Conservation (phyloP, 768 basidiomycete genomes). For the Leccinellum rugosiceps region DNA sequence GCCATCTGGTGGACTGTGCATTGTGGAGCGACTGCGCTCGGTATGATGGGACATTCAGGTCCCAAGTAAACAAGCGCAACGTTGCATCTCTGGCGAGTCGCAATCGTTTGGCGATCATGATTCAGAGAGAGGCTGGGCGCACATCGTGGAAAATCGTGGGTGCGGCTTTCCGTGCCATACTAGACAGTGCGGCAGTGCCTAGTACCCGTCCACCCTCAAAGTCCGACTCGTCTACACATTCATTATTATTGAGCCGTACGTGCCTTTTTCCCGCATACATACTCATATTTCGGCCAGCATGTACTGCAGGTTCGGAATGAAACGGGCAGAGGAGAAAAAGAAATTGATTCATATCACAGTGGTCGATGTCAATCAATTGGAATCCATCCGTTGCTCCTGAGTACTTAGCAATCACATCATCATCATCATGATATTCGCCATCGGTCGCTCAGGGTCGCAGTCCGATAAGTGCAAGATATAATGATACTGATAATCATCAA, state of each 20-base stretch:
- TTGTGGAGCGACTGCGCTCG: neutral
- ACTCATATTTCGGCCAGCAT: neutral
- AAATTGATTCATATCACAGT: neutral
- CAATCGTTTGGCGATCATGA: neutral
- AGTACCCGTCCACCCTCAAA: neutral
- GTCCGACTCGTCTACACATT: neutral
- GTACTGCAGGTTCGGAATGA: neutral
- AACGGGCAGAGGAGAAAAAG: neutral
- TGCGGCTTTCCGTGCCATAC: neutral
- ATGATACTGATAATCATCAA: no score
- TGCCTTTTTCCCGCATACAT: no score
- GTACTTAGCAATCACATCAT: neutral
- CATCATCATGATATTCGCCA: neutral
- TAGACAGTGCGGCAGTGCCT: neutral
- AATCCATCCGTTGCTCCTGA: neutral
- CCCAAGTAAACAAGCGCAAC: neutral
- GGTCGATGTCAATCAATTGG: no score
- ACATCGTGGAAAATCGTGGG: neutral
- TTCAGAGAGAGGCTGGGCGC: neutral
- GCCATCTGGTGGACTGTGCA: no score
- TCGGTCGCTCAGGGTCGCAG: neutral
- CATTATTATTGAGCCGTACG: no score
- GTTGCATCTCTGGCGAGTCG: neutral
- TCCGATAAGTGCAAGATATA: neutral
- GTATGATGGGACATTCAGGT: neutral